Evolutionary conservation across 1,284 basidiomycete genomes (phyloP).

Genomic region (Phylloporus sp.): DNA sequence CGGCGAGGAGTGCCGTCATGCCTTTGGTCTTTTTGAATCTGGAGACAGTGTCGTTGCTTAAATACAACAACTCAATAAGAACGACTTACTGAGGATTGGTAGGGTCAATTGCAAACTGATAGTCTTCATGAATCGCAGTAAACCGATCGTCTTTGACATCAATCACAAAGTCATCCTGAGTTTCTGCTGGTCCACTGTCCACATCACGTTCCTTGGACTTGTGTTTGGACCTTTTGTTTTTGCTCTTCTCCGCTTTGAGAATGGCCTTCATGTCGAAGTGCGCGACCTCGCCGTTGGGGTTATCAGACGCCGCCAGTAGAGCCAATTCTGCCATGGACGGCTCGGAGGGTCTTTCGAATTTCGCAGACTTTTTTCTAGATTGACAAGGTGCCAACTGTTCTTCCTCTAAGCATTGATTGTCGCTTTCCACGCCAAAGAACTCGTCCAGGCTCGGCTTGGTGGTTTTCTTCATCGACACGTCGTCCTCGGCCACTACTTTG

Average conservation of each 20-base stretch:
- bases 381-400: slow-evolving; percentile 26
- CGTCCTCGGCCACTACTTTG: slow-evolving; percentile 28
- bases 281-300: slow-evolving; percentile 56
- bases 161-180: slow-evolving; percentile 82
- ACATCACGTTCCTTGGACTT: slow-evolving; percentile 46
- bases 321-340: slow-evolving; percentile 60
- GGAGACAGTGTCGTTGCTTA: neutral
- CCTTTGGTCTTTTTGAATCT: neutral
- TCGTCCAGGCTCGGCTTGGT: slow-evolving; percentile 52
- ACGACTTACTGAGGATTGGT: slow-evolving; percentile 86
- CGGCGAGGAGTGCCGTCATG: slow-evolving; percentile 59
- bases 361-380: slow-evolving; percentile 28
- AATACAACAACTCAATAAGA: neutral
- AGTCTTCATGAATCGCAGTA: slow-evolving; percentile 86
- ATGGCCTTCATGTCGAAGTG: slow-evolving; percentile 96
- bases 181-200: slow-evolving; percentile 55
- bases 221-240: slow-evolving; percentile 48
- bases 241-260: slow-evolving; percentile 81
- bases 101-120: slow-evolving; percentile 95
- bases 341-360: slow-evolving; percentile 11
- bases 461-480: slow-evolving; percentile 19
- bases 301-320: slow-evolving; percentile 64
- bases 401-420: slow-evolving; percentile 47
- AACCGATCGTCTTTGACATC: slow-evolving; percentile 91
- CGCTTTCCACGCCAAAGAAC: slow-evolving; percentile 57